Evolutionary conservation across 768 basidiomycete species (phyloP).

Genomic region (Hypholoma sublateritium): DNA sequence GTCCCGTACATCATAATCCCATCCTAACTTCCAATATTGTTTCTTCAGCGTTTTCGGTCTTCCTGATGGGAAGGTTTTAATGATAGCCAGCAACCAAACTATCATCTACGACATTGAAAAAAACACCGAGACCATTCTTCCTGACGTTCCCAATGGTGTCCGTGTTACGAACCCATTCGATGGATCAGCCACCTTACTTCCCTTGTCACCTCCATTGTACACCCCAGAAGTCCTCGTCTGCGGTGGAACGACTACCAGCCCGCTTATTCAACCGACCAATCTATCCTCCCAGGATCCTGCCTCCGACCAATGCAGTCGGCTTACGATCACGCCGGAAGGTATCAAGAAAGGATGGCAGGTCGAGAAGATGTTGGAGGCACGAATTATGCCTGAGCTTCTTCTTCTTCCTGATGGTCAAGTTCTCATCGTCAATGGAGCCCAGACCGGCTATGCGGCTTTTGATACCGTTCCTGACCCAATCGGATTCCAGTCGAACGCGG

Average conservation of each 20-base stretch:
- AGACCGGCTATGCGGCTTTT: constrained; percentile 37
- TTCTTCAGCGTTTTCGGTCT: constrained; percentile 19
- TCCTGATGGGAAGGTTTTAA: constrained; percentile 37
- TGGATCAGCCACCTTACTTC: constrained; percentile 36
- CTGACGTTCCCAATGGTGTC: constrained; percentile 45
- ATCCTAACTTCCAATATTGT: neutral
- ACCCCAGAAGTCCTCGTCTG: constrained; percentile 48
- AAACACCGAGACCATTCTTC: constrained; percentile 37
- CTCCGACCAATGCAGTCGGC: constrained; percentile 37
- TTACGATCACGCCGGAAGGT: constrained; percentile 36
- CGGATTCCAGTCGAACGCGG: constrained; percentile 22
- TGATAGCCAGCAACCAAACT: constrained; percentile 40
- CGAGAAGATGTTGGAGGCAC: constrained; percentile 38
- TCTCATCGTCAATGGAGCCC: constrained; percentile 41
- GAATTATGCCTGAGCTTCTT: constrained; percentile 37
- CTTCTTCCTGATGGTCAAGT: constrained; percentile 42
- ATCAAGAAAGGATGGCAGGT: constrained; percentile 42
- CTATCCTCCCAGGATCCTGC: constrained; percentile 43
- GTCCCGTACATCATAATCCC: constrained; percentile 9
- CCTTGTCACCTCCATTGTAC: constrained; percentile 36
- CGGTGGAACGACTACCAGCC: constrained; percentile 39
- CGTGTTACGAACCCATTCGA: constrained; percentile 42
- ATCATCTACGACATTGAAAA: constrained; percentile 40
- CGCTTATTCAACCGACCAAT: constrained; percentile 23
- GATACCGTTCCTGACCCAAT: constrained; percentile 25